These are phyloP conservation scores for Noccaea bulbosa DNA, from an alignment of 345 rosid species.

Conservation along the genomic window DNA sequence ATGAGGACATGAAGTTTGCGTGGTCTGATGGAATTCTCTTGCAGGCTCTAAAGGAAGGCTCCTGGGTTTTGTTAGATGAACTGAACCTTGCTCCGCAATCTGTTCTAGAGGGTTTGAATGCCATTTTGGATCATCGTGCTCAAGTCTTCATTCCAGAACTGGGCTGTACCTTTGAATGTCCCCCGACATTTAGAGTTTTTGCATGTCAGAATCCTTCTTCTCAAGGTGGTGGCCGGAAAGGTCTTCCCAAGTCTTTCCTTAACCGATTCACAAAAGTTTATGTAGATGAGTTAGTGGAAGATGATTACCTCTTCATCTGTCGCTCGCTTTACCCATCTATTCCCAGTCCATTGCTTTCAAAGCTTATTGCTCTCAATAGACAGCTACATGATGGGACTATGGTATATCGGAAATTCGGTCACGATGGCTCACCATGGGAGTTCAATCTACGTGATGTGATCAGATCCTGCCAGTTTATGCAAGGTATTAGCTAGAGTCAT, in stretches of 20 bases:
- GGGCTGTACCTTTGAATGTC: constrained; percentile 77
- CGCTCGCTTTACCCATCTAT: constrained; percentile 76
- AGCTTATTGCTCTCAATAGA: constrained; percentile 75
- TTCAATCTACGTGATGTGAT: constrained; percentile 93
- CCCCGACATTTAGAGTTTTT: constrained; percentile 81
- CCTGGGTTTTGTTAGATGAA: constrained; percentile 97
- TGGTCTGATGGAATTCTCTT: constrained; percentile 97
- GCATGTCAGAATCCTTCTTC: constrained; percentile 97
- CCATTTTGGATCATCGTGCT: constrained; percentile 94
- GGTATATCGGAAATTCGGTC: constrained; percentile 72
- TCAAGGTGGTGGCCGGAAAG: constrained; percentile 99
- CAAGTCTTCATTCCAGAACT: constrained; percentile 96
- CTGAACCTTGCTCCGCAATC: constrained; percentile 99
- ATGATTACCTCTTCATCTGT: constrained; percentile 82
- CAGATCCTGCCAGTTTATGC: constrained; percentile 80
- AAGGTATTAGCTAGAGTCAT: constrained; percentile 54
- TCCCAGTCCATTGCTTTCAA: constrained; percentile 65
- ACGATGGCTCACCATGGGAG: constrained; percentile 98
- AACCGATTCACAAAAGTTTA: constrained; percentile 96
- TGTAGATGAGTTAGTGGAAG: constrained; percentile 84
- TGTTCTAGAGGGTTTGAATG: constrained; percentile 97
- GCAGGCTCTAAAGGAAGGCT: constrained; percentile 97
- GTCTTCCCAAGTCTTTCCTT: constrained; percentile 92
- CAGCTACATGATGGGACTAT: constrained; percentile 78
- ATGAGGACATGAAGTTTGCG: constrained; percentile 86